Evolutionary conservation across 306 rosid species (phyloP), one percentile per base, ranked within the genome.

Genomic region (Corylus avellana): DNA sequence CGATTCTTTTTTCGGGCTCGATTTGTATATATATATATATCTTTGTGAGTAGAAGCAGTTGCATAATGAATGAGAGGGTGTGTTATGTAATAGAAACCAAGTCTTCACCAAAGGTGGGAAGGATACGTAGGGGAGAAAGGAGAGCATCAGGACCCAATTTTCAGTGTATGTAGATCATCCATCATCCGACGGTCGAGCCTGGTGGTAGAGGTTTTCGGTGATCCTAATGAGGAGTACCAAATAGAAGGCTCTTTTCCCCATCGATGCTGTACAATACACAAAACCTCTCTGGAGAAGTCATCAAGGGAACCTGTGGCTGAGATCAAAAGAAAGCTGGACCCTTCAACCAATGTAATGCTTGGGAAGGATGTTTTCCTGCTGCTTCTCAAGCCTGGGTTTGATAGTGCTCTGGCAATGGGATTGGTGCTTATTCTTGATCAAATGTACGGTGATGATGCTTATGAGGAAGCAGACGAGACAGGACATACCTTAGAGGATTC

Each of bases 91-190:
- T 54, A 84, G 87, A 84, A 54, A 49, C 84, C 87, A 18, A 79
- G 81, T 55, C 79, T 84, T 70, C 81, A 64, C 73, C 81, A 75
- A 50, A 78, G 81, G 5, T 80, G 84, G 87, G 87, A 84, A 66
- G 84, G 77, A 46, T 84, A 63, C 37, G 10, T 50, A 0, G 82
- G 82, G 14, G 79, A 80, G 76, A 80, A 72, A 55, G 69, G 56
- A 46, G 81, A 57, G n/a, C 61, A 55, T 18, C 72, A 64, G 1
- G 54, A 17, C 48, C 80, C 87, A 7, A n/a, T 75, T 44, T 79
- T 79, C 13, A 46, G 58, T 49, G 22, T 73, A 46, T 54, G 51
- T 35, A 80, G 76, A 66, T 80, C 79, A 11, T 84, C 77, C 4
- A 73, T 80, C 12, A 80, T 80, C 54, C 70, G 84, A 80, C 77